Percentiles rank a stretch among this genome's conserved stretches.
These are phyloP conservation scores for Endocarpon pusillum DNA, from an alignment of 495 filamentous ascomycete genomes.

Conservation along the genomic window DNA sequence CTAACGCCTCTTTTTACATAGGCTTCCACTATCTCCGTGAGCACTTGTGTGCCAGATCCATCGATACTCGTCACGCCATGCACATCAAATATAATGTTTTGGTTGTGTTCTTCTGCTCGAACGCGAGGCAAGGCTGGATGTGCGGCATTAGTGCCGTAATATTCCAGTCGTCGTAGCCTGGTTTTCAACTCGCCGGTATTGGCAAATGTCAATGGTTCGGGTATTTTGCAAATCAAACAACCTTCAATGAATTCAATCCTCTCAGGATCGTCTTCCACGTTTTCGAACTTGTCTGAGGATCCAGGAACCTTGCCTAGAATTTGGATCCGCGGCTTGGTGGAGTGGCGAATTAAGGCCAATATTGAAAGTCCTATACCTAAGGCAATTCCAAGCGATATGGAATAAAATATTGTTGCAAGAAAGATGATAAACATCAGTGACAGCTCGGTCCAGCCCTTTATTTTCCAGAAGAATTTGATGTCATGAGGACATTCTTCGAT, in stretches of 20 bases:
- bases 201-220: constrained; percentile 89
- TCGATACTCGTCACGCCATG: constrained; percentile 89
- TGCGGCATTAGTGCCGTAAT: constrained; percentile 66
- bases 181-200: constrained; percentile 89
- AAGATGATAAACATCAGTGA: constrained; percentile 81
- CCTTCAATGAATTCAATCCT: constrained; percentile 77
- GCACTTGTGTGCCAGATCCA: constrained; percentile 79
- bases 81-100: constrained; percentile 89
- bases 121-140: constrained; percentile 78
- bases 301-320: constrained; percentile 84
- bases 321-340: constrained; percentile 85
- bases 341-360: constrained; percentile 74
- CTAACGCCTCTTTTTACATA: constrained; percentile 57
- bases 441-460: constrained; percentile 73
- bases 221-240: constrained; percentile 90
- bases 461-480: constrained; percentile 70
- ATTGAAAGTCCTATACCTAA: constrained; percentile 77
- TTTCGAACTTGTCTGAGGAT: constrained; percentile 60
- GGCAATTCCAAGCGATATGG: constrained; percentile 68
- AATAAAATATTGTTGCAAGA: constrained; percentile 82
- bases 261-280: constrained; percentile 64
- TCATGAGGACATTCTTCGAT: constrained; percentile 93
- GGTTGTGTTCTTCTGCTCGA: constrained; percentile 52
- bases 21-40: constrained; percentile 68
- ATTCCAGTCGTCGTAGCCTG: constrained; percentile 63